These are phyloP conservation scores for Hanseniaspora taiwanica DNA, from an alignment of 805 yeast species.

Conservation along the genomic window DNA sequence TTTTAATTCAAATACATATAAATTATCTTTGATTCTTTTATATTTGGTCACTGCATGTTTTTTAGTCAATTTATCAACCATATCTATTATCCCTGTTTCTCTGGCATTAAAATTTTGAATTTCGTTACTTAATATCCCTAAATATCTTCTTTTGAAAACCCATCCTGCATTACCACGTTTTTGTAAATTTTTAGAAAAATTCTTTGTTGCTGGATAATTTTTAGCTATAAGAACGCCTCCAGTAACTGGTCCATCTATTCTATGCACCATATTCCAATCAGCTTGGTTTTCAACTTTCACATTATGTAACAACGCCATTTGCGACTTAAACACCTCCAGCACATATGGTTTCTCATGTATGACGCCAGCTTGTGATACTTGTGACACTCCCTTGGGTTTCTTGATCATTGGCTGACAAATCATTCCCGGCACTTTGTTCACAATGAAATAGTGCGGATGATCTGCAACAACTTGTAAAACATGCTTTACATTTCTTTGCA, in stretches of 20 bases:
- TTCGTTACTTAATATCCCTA: slow-evolving; percentile 15
- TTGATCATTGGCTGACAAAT: slow-evolving; percentile 21
- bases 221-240: slow-evolving; percentile 29
- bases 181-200: slow-evolving; percentile 22
- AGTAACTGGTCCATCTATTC: slow-evolving; percentile 28
- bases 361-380: no score
- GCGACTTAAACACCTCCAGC: slow-evolving; percentile 10
- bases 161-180: slow-evolving; percentile 27
- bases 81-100: slow-evolving; percentile 7
- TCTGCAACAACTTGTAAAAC: no score
- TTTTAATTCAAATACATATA: slow-evolving; percentile 20
- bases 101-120: not conserved
- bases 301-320: not conserved
- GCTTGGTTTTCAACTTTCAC: slow-evolving; percentile 3
- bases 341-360: slow-evolving; percentile 10
- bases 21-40: slow-evolving; percentile 10
- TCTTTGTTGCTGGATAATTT: slow-evolving; percentile 20
- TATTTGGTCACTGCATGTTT: slow-evolving; percentile 8
- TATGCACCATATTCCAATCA: slow-evolving; percentile 22
- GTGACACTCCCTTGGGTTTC: slow-evolving; percentile 5
- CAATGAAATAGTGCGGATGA: slow-evolving; percentile 16
- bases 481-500: no score
- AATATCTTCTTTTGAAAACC: slow-evolving; percentile 24
- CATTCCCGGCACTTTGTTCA: slow-evolving; percentile 27
- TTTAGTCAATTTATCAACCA: slow-evolving; percentile 7